phyloP scores from a whole-genome alignment of 257 asterid species.

The Solanum habrochaites region DNA sequence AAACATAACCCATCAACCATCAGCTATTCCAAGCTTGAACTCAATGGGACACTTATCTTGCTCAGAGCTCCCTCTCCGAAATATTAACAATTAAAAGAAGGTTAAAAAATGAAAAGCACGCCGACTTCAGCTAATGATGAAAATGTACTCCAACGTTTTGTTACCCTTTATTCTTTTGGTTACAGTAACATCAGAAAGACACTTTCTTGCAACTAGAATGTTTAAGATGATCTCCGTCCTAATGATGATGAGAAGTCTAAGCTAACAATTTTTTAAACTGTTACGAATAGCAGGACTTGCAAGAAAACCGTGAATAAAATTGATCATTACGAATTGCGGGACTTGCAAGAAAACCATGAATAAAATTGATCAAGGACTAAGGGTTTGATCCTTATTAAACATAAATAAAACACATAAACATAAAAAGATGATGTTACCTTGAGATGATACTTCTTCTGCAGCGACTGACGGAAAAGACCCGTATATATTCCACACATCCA shows the following conservation, averaged over 20 bases:
- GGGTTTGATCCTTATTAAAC: not conserved
- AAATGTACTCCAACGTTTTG: not conserved
- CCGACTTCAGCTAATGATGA: not conserved
- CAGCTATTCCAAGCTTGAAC: not conserved
- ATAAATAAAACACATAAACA: not conserved
- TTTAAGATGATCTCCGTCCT: not conserved
- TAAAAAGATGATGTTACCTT: slow-evolving; percentile 39
- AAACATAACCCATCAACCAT: not conserved
- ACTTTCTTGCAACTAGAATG: not conserved
- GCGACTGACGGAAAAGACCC: slow-evolving; percentile 64
- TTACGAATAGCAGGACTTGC: not conserved
- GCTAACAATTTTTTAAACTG: not conserved
- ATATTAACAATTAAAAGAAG: not conserved
- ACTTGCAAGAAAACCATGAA: not conserved
- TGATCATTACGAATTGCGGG: not conserved
- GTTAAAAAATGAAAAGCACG: not conserved
- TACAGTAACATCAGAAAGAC: not conserved
- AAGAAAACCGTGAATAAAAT: not conserved
- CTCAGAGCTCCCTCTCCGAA: not conserved
- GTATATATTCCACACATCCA: slow-evolving; percentile 99
- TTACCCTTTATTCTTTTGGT: not conserved
- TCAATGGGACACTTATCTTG: not conserved
- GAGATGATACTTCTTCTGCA: slow-evolving; percentile 98
- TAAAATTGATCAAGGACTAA: not conserved
- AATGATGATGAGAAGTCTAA: not conserved